These are phyloP conservation scores for Sarcomyxa edulis DNA, from an alignment of 768 basidiomycete genomes.

Conservation along the genomic window DNA sequence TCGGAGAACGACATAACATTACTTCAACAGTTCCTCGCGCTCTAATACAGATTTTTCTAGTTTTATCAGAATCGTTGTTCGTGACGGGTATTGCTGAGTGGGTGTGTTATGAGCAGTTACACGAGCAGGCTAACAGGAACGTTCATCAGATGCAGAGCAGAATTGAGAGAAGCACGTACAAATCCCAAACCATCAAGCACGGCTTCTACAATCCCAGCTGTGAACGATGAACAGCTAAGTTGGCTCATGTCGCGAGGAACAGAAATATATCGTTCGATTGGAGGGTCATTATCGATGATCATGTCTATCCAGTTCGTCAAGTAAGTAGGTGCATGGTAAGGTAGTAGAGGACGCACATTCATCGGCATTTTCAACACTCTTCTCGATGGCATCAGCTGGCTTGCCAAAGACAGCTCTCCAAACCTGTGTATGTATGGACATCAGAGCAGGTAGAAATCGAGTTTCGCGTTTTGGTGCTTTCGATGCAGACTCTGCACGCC, in stretches of 20 bases:
- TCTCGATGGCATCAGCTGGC: slow-evolving; percentile 91
- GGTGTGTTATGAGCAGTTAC: slow-evolving; percentile 96
- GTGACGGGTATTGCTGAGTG: slow-evolving; percentile 68
- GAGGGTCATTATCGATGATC: slow-evolving; percentile 96
- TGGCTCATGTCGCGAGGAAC: slow-evolving; percentile 93
- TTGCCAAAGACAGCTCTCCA: slow-evolving; percentile 94
- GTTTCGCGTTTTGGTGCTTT: slow-evolving; percentile 93
- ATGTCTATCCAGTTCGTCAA: slow-evolving; percentile 55
- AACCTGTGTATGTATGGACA: slow-evolving; percentile 92
- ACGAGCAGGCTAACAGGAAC: slow-evolving; percentile 70
- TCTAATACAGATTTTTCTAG: slow-evolving; percentile 90
- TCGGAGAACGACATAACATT: slow-evolving; percentile 10
- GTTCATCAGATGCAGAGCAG: background rate
- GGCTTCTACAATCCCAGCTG: slow-evolving; percentile 96
- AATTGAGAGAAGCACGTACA: slow-evolving; percentile 44
- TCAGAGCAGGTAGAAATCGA: slow-evolving; percentile 84
- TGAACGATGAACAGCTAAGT: slow-evolving; percentile 95
- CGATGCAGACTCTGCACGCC: slow-evolving; percentile 70
- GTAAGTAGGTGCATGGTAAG: slow-evolving; percentile 6
- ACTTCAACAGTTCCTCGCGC: slow-evolving; percentile 88
- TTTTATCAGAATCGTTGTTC: slow-evolving; percentile 97
- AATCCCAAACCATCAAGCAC: slow-evolving; percentile 92
- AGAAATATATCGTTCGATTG: slow-evolving; percentile 86
- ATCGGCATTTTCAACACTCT: slow-evolving; percentile 93
- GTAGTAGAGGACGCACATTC: slow-evolving; percentile 60